phyloP scores from a whole-genome alignment of 768 basidiomycete genomes.

The Leccinellum luteum region DNA sequence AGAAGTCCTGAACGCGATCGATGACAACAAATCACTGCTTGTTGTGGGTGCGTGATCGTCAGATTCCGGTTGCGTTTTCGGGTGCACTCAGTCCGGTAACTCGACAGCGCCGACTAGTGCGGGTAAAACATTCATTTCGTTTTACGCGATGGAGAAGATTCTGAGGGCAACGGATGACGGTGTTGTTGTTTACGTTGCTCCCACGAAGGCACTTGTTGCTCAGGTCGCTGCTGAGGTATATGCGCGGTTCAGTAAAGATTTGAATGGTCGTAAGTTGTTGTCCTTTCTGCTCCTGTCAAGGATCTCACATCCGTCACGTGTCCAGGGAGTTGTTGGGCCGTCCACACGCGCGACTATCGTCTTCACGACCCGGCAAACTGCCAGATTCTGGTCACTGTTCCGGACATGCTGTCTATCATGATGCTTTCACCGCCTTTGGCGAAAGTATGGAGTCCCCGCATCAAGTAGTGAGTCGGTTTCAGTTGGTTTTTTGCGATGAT shows the following conservation, averaged over 20 bases:
- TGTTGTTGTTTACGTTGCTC: conserved; percentile 69
- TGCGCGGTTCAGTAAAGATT: conserved; percentile 59
- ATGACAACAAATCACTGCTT: conserved; percentile 55
- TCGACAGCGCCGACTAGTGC: conserved; percentile 63
- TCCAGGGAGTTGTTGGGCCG: conserved; percentile 58
- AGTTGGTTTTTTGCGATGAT: neutral
- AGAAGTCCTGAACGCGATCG: conserved; percentile 61
- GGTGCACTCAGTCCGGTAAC: conserved; percentile 1
- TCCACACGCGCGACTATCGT: conserved; percentile 64
- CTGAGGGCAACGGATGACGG: conserved; percentile 62
- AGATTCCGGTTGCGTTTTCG: neutral
- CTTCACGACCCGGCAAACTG: conserved; percentile 62
- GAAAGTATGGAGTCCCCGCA: conserved; percentile 55
- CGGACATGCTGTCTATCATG: conserved; percentile 68
- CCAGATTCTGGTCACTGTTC: conserved; percentile 74
- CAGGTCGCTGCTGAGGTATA: conserved; percentile 77
- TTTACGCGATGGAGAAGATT: conserved; percentile 73
- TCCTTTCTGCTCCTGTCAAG: neutral
- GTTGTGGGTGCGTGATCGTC: conserved; percentile 50
- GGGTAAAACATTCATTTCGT: conserved; percentile 77
- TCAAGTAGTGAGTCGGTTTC: conserved; percentile 47
- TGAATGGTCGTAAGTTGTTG: conserved; percentile 44
- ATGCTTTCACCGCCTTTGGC: conserved; percentile 67
- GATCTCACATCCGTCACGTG: neutral
- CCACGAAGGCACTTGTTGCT: conserved; percentile 70